These are phyloP conservation scores for Castanea mollissima DNA, from an alignment of 306 rosid species.

Conservation along the genomic window DNA sequence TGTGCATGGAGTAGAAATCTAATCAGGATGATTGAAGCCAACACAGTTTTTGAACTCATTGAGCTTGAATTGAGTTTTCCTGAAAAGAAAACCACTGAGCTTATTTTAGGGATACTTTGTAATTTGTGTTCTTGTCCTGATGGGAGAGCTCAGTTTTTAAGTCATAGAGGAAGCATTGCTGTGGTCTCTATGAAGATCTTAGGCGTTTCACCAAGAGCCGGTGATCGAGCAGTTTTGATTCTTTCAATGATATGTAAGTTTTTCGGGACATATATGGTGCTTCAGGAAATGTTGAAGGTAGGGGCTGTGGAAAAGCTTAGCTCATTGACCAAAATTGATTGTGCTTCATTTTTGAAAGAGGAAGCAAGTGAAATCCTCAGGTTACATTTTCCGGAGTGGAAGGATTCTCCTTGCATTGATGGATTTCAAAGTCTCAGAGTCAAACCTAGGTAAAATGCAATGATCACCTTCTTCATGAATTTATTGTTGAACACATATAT, in stretches of 20 bases:
- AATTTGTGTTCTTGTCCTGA: conserved; percentile 59
- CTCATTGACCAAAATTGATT: conserved; percentile 45
- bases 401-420: conserved; percentile 47
- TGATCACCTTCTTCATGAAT: too few species aligned
- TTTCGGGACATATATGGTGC: conserved; percentile 41
- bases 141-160: conserved; percentile 57
- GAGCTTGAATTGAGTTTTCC: conserved; percentile 44
- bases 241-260: conserved; percentile 40
- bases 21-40: conserved; percentile 38
- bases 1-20: conserved; percentile 44
- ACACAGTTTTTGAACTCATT: conserved; percentile 41
- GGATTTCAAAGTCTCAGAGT: not conserved
- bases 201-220: conserved; percentile 42
- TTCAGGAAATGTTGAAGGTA: conserved; percentile 57
- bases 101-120: conserved; percentile 38
- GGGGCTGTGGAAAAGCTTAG: conserved; percentile 62
- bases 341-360: conserved; percentile 43
- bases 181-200: conserved; percentile 44
- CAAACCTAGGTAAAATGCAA: not conserved
- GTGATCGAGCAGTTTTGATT: conserved; percentile 51
- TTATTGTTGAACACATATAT: too few species aligned
- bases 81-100: conserved; percentile 45
- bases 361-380: conserved; percentile 46
- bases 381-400: conserved; percentile 54
- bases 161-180: conserved; percentile 50